These are phyloP conservation scores for Polyplosphaeria fusca DNA, from an alignment of 495 filamentous ascomycete species.

Conservation along the genomic window DNA sequence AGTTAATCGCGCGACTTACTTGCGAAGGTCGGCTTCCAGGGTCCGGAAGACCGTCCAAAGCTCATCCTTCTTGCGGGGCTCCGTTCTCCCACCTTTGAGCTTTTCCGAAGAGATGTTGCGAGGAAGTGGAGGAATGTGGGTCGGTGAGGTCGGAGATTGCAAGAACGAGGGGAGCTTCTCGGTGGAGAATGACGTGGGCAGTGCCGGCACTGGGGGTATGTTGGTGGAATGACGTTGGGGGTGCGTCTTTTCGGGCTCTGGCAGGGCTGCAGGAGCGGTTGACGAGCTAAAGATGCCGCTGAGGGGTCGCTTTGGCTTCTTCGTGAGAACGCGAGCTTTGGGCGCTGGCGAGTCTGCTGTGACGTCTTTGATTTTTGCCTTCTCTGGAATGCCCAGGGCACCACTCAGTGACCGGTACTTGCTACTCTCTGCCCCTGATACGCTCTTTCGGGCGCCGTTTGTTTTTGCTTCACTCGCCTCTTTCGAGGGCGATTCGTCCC, in stretches of 20 bases:
- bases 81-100: conserved; percentile 36
- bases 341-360: neutral
- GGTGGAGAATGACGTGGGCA: conserved; percentile 57
- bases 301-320: conserved; percentile 29
- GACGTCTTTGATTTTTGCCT: conserved; percentile 7
- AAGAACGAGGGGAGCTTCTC: conserved; percentile 52
- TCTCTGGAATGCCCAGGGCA: conserved; percentile 17
- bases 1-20: too few relatives aligned
- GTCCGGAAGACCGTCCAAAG: conserved; percentile 82
- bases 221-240: conserved; percentile 37
- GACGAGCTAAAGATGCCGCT: conserved; percentile 29
- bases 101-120: conserved; percentile 46
- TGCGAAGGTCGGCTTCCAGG: conserved; percentile 79
- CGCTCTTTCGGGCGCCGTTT: conserved; percentile 3
- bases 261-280: neutral
- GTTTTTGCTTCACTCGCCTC: conserved; percentile 1
- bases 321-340: conserved; percentile 18
- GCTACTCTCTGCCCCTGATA: conserved; percentile 4
- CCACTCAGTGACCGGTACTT: conserved; percentile 11
- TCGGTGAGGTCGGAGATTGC: conserved; percentile 47
- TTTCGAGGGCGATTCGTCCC: conserved; percentile 27
- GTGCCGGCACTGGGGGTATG: conserved; percentile 50
- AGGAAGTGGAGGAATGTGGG: conserved; percentile 51
- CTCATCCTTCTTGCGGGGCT: conserved; percentile 68
- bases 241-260: neutral